phyloP scores from a whole-genome alignment of 208 protist genomes.

The Leishmania gerbilli region DNA sequence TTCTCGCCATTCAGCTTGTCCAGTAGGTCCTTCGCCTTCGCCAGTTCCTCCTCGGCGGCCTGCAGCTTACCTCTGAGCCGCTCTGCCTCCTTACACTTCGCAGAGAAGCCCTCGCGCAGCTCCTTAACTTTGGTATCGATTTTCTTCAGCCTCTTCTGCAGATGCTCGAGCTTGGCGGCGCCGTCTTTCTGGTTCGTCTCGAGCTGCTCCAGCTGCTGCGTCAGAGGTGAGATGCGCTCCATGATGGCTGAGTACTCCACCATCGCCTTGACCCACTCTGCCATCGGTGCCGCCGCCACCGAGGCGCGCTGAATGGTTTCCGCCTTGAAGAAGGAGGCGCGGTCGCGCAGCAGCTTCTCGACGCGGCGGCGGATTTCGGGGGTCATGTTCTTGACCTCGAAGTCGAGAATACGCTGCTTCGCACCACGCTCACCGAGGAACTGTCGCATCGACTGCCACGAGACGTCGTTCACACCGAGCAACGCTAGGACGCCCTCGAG shows the following conservation, averaged over 20 bases:
- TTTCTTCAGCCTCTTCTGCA: constrained; percentile 86
- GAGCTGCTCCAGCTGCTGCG: constrained; percentile 79
- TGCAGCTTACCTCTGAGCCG: constrained; percentile 82
- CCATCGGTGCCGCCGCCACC: constrained; percentile 95
- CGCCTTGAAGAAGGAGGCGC: constrained; percentile 92
- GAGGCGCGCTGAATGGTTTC: constrained; percentile 92
- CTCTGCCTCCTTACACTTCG: constrained; percentile 95
- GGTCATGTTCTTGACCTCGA: constrained; percentile 94
- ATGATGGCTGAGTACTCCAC: constrained; percentile 95
- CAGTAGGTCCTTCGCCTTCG: constrained; percentile 92
- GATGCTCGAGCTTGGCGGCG: constrained; percentile 73
- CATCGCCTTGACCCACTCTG: constrained; percentile 97
- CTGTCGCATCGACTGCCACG: constrained; percentile 96
- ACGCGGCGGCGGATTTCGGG: constrained; percentile 81
- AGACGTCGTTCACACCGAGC: constrained; percentile 94
- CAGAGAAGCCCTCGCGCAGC: constrained; percentile 80
- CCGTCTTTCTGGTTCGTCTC: constrained; percentile 76
- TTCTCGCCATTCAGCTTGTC: constrained; percentile 96
- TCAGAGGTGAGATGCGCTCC: constrained; percentile 90
- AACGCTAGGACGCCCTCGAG: constrained; percentile 96
- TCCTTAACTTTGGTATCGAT: constrained; percentile 88
- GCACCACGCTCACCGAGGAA: constrained; percentile 93
- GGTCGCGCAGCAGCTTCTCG: constrained; percentile 85
- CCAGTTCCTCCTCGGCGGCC: constrained; percentile 90
- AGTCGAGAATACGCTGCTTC: constrained; percentile 96